Conservation (phyloP, 805 yeast genomes). For the Yarrowia yakushimensis region DNA sequence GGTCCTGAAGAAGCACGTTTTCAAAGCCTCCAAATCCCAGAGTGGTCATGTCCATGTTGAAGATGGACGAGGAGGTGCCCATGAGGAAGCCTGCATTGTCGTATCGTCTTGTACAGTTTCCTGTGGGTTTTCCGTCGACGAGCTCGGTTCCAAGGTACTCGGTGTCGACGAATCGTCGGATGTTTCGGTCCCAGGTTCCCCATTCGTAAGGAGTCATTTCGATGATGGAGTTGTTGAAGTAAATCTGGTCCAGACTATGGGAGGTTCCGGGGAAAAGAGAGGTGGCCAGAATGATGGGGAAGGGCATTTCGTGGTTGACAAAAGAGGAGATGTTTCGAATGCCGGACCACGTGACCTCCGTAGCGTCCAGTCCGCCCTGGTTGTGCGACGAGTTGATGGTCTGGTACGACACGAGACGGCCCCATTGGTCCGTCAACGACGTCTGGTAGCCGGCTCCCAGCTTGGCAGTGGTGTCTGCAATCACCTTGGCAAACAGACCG, state of each 20-base stretch:
- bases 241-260: not conserved
- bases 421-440: slow-evolving; percentile 78
- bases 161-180: slow-evolving; percentile 60
- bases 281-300: slow-evolving; percentile 57
- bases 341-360: slow-evolving; percentile 48
- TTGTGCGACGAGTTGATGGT: slow-evolving; percentile 65
- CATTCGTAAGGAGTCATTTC: slow-evolving; percentile 57
- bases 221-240: slow-evolving; percentile 21
- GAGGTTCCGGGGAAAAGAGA: slow-evolving; percentile 19
- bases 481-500: slow-evolving; percentile 47
- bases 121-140: slow-evolving; percentile 53
- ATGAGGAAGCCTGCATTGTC: slow-evolving; percentile 79
- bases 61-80: slow-evolving; percentile 80
- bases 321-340: slow-evolving; percentile 60
- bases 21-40: slow-evolving; percentile 10
- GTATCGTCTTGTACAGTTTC: slow-evolving; percentile 59
- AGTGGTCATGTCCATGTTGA: slow-evolving; percentile 47
- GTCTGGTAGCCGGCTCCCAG: slow-evolving; percentile 63
- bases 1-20: slow-evolving; percentile 48
- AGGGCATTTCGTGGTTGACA: slow-evolving; percentile 62
- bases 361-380: slow-evolving; percentile 51
- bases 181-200: slow-evolving; percentile 85
- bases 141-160: slow-evolving; percentile 69
- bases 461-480: slow-evolving; percentile 53
- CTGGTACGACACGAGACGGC: slow-evolving; percentile 68